These are phyloP conservation scores for Aspergillus bertholletiae DNA, from an alignment of 495 filamentous ascomycete genomes.

Conservation along the genomic window DNA sequence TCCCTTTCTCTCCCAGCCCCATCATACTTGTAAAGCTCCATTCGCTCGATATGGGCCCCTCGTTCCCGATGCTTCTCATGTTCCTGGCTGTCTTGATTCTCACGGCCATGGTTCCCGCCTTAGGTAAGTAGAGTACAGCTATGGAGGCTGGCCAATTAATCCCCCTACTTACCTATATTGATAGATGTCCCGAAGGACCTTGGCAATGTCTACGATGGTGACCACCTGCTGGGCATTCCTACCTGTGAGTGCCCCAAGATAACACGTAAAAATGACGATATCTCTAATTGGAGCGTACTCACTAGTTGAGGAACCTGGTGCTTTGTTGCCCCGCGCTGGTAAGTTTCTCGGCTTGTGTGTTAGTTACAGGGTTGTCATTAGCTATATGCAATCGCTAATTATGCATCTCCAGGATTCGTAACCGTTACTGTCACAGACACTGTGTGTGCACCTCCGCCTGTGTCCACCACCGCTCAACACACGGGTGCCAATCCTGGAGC, in stretches of 20 bases:
- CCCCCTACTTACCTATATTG: not conserved
- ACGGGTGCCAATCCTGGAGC: not conserved
- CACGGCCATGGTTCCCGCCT: not conserved
- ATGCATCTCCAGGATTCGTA: conserved; percentile 3
- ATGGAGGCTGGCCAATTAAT: not conserved
- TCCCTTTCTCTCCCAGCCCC: too few species aligned
- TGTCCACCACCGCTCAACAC: not conserved
- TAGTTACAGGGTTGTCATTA: not conserved
- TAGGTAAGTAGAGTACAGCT: conserved; percentile 9
- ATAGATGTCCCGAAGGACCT: not conserved
- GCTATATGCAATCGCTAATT: not conserved
- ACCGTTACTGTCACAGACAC: conserved; percentile 24
- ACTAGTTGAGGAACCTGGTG: not conserved
- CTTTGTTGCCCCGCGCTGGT: conserved; percentile 11
- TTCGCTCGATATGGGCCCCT: not conserved
- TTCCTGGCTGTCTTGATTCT: conserved; percentile 14
- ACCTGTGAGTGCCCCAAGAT: conserved; percentile 1
- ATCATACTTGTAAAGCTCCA: too few species aligned
- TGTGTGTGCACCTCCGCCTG: conserved; percentile 9
- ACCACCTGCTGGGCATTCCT: not conserved
- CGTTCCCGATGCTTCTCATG: conserved; percentile 3
- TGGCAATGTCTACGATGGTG: not conserved
- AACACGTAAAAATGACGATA: not conserved
- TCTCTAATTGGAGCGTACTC: not conserved
- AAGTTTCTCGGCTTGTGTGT: not conserved